phyloP scores from a whole-genome alignment of 2,329 filamentous ascomycete genomes.

The Fusarium transvaalense region DNA sequence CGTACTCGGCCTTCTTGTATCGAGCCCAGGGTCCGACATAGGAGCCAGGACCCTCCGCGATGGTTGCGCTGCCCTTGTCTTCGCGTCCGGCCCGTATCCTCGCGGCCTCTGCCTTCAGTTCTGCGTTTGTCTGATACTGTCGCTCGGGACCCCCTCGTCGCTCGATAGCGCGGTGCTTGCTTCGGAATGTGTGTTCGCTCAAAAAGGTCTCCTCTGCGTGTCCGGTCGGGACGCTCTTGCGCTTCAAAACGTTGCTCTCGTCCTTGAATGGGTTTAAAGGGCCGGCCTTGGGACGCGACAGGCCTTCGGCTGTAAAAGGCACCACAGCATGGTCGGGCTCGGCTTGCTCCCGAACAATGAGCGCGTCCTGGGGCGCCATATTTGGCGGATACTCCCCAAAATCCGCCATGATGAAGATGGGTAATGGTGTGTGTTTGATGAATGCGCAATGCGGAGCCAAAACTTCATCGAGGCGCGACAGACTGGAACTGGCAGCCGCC shows the following conservation, averaged over 20 bases:
- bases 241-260: constrained; percentile 71
- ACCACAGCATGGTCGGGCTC: constrained; percentile 71
- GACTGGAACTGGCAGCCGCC: constrained; percentile 13
- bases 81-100: constrained; percentile 80
- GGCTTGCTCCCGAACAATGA: constrained; percentile 68
- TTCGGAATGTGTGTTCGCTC: constrained; percentile 90
- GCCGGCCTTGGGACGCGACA: constrained; percentile 74
- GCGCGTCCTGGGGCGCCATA: constrained; percentile 73
- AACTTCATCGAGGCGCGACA: constrained; percentile 23
- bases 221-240: constrained; percentile 87
- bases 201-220: constrained; percentile 89
- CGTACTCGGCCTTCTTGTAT: constrained; percentile 79
- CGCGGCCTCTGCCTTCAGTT: constrained; percentile 78
- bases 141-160: constrained; percentile 70
- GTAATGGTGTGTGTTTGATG: constrained; percentile 11
- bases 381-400: constrained; percentile 75
- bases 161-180: constrained; percentile 87
- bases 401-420: constrained; percentile 63
- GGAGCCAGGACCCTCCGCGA: constrained; percentile 87
- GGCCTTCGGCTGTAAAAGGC: constrained; percentile 77
- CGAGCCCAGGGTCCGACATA: constrained; percentile 97
- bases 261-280: constrained; percentile 82
- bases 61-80: constrained; percentile 83
- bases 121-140: constrained; percentile 65
- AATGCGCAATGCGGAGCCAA: constrained; percentile 22